Conservation (phyloP, 2,329 filamentous ascomycete genomes). For the Penicillium verrucosum region DNA sequence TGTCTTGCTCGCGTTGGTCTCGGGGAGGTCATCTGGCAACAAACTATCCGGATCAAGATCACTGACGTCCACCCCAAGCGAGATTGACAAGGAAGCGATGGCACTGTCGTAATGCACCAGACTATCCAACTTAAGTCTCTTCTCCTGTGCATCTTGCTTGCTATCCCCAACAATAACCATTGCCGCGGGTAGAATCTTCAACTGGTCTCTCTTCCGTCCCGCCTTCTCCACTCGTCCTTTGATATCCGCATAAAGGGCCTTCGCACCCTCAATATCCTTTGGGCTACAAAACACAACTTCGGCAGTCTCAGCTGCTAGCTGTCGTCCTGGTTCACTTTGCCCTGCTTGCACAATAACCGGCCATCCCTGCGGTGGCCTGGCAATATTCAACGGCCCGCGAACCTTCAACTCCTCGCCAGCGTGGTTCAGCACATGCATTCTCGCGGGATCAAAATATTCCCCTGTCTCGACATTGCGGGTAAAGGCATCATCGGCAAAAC, state of each 20-base stretch:
- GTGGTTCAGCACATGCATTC: constrained; percentile 54
- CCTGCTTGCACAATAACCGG: constrained; percentile 56
- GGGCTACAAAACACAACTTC: constrained; percentile 55
- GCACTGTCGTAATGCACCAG: constrained; percentile 55
- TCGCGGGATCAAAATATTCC: constrained; percentile 51
- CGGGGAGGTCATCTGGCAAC: constrained; percentile 50
- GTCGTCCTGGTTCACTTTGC: constrained; percentile 51
- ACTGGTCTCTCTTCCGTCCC: constrained; percentile 45
- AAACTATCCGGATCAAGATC: constrained; percentile 50
- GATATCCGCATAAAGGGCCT: constrained; percentile 52
- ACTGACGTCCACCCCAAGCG: constrained; percentile 49
- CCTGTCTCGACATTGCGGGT: constrained; percentile 49
- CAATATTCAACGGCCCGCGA: constrained; percentile 52
- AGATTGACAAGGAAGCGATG: constrained; percentile 52
- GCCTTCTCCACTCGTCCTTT: constrained; percentile 48
- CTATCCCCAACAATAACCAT: constrained; percentile 52
- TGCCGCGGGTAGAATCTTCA: constrained; percentile 54
- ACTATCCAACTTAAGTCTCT: constrained; percentile 51
- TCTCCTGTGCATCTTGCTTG: constrained; percentile 48
- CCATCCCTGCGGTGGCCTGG: constrained; percentile 53
- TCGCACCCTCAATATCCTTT: constrained; percentile 45
- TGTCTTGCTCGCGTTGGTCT: constrained; percentile 55
- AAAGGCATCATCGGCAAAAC: constrained; percentile 56
- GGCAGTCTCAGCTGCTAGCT: constrained; percentile 53
- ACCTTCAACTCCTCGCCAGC: constrained; percentile 49